These are phyloP conservation scores for Xerocomus amazonicus DNA, from an alignment of 1,284 basidiomycete genomes.

Conservation along the genomic window DNA sequence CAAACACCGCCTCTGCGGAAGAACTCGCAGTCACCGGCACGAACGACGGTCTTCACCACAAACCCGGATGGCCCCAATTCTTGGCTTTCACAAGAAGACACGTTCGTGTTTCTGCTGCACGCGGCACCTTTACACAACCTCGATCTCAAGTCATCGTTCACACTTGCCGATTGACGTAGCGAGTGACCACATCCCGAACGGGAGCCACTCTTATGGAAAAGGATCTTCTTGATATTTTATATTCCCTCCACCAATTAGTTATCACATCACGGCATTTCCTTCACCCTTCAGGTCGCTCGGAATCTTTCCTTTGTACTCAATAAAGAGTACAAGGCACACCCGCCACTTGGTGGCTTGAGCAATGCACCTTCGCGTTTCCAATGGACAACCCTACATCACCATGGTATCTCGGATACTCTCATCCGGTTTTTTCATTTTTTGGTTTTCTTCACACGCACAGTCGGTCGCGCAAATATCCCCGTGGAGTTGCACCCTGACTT, in stretches of 20 bases:
- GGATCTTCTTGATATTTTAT: not conserved
- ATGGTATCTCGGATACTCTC: not conserved
- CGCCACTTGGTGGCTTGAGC: not conserved
- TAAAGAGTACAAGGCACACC: not conserved
- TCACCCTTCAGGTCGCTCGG: not conserved
- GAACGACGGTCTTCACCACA: not conserved
- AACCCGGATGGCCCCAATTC: not conserved
- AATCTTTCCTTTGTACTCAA: not conserved
- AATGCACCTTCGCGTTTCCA: not conserved
- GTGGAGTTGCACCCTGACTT: not conserved
- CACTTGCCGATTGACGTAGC: no score
- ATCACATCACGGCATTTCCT: not conserved
- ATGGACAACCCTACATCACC: not conserved
- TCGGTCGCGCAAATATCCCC: constrained; percentile 4
- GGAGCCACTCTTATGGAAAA: no score
- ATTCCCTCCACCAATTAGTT: not conserved
- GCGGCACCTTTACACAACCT: no score
- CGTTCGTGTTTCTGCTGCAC: not conserved
- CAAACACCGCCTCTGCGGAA: constrained; percentile 3
- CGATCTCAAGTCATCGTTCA: no score
- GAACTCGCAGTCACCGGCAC: constrained; percentile 7
- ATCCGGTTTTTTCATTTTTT: not conserved
- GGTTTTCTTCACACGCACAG: constrained; percentile 2
- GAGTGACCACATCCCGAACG: no score
- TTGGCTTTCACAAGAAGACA: not conserved